Percentiles rank a stretch among this genome's conserved stretches.
Evolutionary conservation across 2,329 filamentous ascomycete genomes (phyloP).

Genomic region (Aspergillus unguis): DNA sequence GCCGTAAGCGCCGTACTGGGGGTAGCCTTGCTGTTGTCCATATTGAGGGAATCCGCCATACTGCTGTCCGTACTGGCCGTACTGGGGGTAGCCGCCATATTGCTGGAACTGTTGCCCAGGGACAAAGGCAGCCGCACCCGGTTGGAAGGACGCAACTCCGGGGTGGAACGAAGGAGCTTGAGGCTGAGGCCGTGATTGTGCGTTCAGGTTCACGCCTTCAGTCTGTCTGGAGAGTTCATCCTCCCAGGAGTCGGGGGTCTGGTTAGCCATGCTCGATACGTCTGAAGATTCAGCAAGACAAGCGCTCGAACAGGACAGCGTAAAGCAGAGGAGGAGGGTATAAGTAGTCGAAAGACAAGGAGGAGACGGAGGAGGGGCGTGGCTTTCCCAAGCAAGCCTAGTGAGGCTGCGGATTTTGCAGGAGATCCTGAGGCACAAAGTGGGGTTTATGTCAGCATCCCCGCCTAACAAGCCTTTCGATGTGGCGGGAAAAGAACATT

Average conservation of each 20-base stretch:
- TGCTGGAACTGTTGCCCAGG: constrained; percentile 67
- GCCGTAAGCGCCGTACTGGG: constrained; percentile 45
- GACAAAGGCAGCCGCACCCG: constrained; percentile 67
- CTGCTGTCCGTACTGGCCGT: constrained; percentile 50
- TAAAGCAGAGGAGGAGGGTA: constrained; percentile 14
- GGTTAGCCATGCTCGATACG: constrained; percentile 67
- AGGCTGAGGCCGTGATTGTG: constrained; percentile 47
- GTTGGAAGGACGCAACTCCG: constrained; percentile 61
- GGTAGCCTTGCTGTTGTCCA: constrained; percentile 43
- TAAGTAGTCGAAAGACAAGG: constrained; percentile 4
- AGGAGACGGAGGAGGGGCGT: constrained; percentile 26
- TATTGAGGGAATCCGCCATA: constrained; percentile 50
- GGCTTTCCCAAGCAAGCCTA: constrained; percentile 9
- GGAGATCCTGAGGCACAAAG: no score
- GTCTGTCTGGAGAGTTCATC: constrained; percentile 79
- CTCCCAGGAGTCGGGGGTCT: constrained; percentile 83
- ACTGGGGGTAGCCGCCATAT: constrained; percentile 52
- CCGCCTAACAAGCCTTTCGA: constrained; percentile 12
- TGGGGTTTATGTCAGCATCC: constrained; percentile 18
- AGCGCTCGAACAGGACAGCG: constrained; percentile 20
- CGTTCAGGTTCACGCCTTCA: constrained; percentile 71
- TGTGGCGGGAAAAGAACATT: constrained; percentile 14
- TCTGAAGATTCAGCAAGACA: constrained; percentile 21
- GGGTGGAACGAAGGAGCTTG: constrained; percentile 60
- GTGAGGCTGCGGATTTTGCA: constrained; percentile 26